Conservation (phyloP, 2,329 filamentous ascomycete species). For the Chalara sp. region DNA sequence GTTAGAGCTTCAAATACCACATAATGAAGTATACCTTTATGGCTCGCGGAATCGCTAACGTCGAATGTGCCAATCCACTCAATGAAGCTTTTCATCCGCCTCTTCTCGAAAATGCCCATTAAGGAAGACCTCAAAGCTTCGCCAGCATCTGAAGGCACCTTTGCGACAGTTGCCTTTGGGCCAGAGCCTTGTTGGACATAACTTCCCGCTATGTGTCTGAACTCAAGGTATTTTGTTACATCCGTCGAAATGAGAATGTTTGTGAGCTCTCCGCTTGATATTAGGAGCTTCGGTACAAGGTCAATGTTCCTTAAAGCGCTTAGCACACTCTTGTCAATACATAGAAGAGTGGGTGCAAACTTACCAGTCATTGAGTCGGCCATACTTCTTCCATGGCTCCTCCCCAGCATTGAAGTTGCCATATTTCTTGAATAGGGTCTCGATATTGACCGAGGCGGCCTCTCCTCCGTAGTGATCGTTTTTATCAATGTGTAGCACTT, state of each 20-base stretch:
- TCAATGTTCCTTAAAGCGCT: conserved; percentile 64
- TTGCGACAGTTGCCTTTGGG: conserved; percentile 85
- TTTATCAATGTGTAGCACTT: conserved; percentile 97
- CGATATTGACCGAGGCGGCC: conserved; percentile 93
- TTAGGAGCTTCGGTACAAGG: conserved; percentile 94
- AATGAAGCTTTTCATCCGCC: conserved; percentile 91
- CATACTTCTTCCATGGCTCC: conserved; percentile 98
- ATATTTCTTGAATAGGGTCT: conserved; percentile 95
- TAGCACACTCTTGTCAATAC: background rate
- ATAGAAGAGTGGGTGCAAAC: background rate
- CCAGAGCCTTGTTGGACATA: conserved; percentile 85
- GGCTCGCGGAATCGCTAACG: conserved; percentile 70
- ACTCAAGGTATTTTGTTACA: conserved; percentile 81
- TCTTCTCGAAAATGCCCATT: conserved; percentile 98
- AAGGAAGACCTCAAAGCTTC: conserved; percentile 89
- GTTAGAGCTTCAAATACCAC: background rate
- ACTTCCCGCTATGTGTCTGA: conserved; percentile 92
- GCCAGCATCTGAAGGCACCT: conserved; percentile 87
- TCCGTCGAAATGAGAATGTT: conserved; percentile 98
- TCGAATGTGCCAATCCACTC: conserved; percentile 92
- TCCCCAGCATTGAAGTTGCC: conserved; percentile 72
- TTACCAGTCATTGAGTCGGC: conserved; percentile 86
- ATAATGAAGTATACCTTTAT: conserved; percentile 61
- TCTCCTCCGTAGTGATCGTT: conserved; percentile 99
- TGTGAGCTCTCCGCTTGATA: conserved; percentile 96